phyloP scores from a whole-genome alignment of 2,329 filamentous ascomycete genomes.

The Talaromyces sp. region DNA sequence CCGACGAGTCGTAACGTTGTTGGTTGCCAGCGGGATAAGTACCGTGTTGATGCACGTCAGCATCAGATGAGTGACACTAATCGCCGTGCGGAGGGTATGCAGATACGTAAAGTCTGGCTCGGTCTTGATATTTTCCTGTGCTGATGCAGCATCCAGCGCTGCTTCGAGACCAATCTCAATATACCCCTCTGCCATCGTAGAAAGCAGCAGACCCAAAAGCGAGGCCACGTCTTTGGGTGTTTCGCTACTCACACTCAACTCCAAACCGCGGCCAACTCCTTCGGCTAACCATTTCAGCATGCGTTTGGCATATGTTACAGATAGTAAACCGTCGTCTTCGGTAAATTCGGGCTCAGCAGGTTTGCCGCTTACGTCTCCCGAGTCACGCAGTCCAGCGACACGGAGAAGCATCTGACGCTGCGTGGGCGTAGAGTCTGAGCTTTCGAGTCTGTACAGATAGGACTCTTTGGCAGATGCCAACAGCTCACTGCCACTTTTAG shows the following conservation, averaged over 20 bases:
- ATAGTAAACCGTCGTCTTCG: conserved; percentile 82
- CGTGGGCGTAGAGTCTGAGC: conserved; percentile 79
- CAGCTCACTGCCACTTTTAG: conserved; percentile 84
- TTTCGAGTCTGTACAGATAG: conserved; percentile 84
- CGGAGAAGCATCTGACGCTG: conserved; percentile 88
- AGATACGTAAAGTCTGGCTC: conserved; percentile 89
- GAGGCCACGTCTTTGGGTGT: conserved; percentile 91
- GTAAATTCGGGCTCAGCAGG: conserved; percentile 86
- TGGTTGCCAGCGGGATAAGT: conserved; percentile 80
- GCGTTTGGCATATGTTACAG: conserved; percentile 82
- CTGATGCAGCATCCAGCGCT: conserved; percentile 69
- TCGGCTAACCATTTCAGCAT: conserved; percentile 98
- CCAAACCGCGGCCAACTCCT: conserved; percentile 83
- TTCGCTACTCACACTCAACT: conserved; percentile 81
- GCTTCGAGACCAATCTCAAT: conserved; percentile 63
- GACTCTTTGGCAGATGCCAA: conserved; percentile 84
- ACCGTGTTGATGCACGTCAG: conserved; percentile 87
- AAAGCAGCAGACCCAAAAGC: conserved; percentile 76
- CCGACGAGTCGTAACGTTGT: conserved; percentile 83
- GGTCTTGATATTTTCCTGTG: conserved; percentile 73
- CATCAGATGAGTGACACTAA: conserved; percentile 89
- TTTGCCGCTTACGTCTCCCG: conserved; percentile 56
- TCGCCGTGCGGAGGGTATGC: conserved; percentile 71
- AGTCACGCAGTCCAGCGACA: conserved; percentile 76
- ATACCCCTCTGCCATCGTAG: conserved; percentile 82